phyloP scores from a whole-genome alignment of 495 filamentous ascomycete genomes.

The Evernia prunastri region DNA sequence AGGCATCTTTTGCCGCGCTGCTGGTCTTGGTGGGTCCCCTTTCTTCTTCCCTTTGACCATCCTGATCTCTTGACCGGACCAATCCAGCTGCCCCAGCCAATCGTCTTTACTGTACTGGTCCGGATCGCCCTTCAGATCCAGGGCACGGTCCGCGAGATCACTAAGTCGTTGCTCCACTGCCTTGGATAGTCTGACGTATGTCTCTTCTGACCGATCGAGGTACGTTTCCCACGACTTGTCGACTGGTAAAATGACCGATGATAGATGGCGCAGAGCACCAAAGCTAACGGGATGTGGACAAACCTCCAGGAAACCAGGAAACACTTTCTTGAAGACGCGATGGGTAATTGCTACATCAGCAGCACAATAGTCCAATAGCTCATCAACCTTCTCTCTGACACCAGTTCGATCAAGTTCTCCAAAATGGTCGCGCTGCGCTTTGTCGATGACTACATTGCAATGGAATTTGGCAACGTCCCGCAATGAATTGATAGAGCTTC shows the following conservation, averaged over 20 bases:
- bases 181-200: constrained; percentile 68
- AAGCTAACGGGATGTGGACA: constrained; percentile 98
- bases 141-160: constrained; percentile 64
- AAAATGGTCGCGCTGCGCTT: constrained; percentile 78
- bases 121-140: constrained; percentile 62
- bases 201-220: constrained; percentile 70
- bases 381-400: constrained; percentile 61
- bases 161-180: constrained; percentile 68
- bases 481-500: constrained; percentile 91
- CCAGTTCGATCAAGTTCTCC: constrained; percentile 70
- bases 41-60: constrained; percentile 91
- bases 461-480: constrained; percentile 97
- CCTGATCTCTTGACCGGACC: constrained; percentile 84
- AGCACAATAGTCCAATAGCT: constrained; percentile 90
- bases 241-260: constrained; percentile 86
- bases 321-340: constrained; percentile 83
- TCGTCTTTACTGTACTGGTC: constrained; percentile 67
- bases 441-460: constrained; percentile 85
- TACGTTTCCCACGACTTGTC: constrained; percentile 83
- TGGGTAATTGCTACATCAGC: constrained; percentile 92
- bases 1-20: constrained; percentile 80
- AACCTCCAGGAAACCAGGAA: constrained; percentile 76
- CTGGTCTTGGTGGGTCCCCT: constrained; percentile 66
- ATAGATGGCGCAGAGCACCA: constrained; percentile 83
- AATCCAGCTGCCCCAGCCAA: constrained; percentile 91